Conservation (phyloP, 768 basidiomycete species). For the Clavaria fumosa region DNA sequence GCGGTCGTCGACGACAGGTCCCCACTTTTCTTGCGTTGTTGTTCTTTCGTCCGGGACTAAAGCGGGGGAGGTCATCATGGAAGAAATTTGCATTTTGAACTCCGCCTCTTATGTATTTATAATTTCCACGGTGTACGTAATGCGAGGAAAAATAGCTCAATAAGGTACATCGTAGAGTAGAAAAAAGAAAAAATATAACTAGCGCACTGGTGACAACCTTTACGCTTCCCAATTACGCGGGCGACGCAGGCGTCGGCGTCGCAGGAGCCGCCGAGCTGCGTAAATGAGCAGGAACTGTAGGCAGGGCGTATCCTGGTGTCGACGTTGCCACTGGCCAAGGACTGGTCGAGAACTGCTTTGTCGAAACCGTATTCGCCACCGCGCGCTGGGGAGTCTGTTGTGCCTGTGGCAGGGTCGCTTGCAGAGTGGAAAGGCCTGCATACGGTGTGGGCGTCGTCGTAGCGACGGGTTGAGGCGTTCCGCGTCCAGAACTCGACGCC, state of each 20-base stretch:
- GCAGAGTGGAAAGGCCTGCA: conserved; percentile 24
- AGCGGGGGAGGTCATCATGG: conserved; percentile 7
- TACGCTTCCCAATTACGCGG: too few relatives aligned
- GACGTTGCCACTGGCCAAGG: conserved; percentile 6
- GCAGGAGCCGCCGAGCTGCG: conserved; percentile 13
- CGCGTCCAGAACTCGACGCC: conserved; percentile 20
- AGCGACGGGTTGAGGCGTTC: conserved; percentile 26
- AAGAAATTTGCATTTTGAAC: not conserved
- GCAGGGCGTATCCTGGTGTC: conserved; percentile 6
- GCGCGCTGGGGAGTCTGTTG: conserved; percentile 25
- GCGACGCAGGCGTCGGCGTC: too few relatives aligned
- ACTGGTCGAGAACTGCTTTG: conserved; percentile 19
- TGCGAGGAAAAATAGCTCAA: too few relatives aligned
- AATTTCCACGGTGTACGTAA: too few relatives aligned
- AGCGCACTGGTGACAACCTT: too few relatives aligned
- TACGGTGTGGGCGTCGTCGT: conserved; percentile 20
- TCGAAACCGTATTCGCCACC: conserved; percentile 42
- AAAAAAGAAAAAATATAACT: too few relatives aligned
- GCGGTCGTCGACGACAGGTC: too few relatives aligned
- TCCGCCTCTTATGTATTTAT: too few relatives aligned
- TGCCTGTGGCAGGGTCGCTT: conserved; percentile 16
- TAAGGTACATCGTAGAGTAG: too few relatives aligned
- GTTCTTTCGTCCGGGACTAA: conserved; percentile 6
- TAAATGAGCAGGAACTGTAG: conserved; percentile 18
- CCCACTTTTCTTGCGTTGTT: conserved; percentile 6